Evolutionary conservation across 2,329 filamentous ascomycete genomes (phyloP), one percentile per base, ranked within the genome.

Genomic region (Trichoderma polysporum): DNA sequence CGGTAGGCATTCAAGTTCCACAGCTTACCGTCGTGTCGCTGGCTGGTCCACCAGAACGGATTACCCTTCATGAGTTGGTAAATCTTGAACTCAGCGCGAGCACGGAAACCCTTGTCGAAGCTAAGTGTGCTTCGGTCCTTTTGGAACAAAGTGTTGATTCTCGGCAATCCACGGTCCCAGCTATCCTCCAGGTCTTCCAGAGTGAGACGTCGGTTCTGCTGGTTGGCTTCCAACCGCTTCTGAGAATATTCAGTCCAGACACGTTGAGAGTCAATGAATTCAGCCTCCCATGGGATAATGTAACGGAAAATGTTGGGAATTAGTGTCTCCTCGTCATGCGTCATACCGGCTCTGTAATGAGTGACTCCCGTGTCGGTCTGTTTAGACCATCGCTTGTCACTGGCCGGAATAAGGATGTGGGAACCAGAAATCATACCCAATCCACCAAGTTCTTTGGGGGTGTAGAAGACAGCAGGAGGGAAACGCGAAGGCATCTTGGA

Each of bases 191-290:
- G 84, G 80, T 99, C 95, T 77, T 99, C 95, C 8, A 99, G 85
- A 0, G 95, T 99, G 54, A 99, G 83, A 71, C 95, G 89, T 66
- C 95, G 90, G 74, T 99, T 99, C 78, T 99, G 95, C 73, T 98
- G 94, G 75, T 97, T 97, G 22, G 95, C 96, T 77, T 99, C 95
- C 71, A 96, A 85, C 54, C 95, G 90, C 84, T 99, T 99, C 81
- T 99, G 95, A 0, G 94, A 97, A 76, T 99, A 99, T 74, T 99
- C 95, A 29, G 95, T 98, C 95, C 95, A 99, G 1, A 99, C 95
- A 73, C 96, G 90, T 78, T 99, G 96, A 4, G 95, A 99, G 77
- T 99, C 96, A 72, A 98, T 97, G 79, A 99, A 99, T 77, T 99
- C 95, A 1, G 94, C 92, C 78, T 99, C 95, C 95, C 95, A 99